Evolutionary conservation across 257 asterid genomes (phyloP).

Genomic region (Lantana camara): DNA sequence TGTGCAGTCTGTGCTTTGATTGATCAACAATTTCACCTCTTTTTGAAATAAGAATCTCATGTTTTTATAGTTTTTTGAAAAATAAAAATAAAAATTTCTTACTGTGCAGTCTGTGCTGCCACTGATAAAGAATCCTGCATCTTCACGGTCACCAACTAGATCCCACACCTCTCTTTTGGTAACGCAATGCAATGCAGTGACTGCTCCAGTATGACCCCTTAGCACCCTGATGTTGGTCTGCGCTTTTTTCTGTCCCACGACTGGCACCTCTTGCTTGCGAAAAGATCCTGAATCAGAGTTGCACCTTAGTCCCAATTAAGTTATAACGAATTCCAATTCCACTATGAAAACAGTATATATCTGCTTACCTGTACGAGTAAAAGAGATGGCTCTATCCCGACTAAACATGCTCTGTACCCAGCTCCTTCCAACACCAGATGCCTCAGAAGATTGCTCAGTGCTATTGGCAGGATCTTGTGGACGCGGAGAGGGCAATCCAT

Average conservation of each 20-base stretch:
- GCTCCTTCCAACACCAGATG: conserved; percentile 88
- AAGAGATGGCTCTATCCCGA: conserved; percentile 79
- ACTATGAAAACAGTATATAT: neutral
- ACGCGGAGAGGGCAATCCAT: conserved; percentile 86
- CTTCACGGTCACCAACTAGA: conserved; percentile 91
- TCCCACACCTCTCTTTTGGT: conserved; percentile 97
- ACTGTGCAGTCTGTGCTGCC: conserved; percentile 97
- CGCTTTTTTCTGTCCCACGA: conserved; percentile 77
- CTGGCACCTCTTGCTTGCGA: conserved; percentile 61
- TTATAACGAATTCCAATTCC: neutral
- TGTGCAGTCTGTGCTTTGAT: conserved; percentile 95
- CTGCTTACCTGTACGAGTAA: conserved; percentile 69
- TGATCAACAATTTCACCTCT: conserved; percentile 90
- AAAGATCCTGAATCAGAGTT: conserved; percentile 51
- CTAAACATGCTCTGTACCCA: conserved; percentile 99
- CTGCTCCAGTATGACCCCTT: conserved; percentile 92
- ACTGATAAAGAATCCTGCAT: conserved; percentile 91
- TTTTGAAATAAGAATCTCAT: too few species aligned
- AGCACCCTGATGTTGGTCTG: conserved; percentile 83
- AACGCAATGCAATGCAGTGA: conserved; percentile 90
- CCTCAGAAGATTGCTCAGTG: conserved; percentile 79
- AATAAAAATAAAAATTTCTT: too few species aligned
- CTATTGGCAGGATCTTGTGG: conserved; percentile 68
- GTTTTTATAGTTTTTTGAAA: too few species aligned
- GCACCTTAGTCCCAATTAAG: conserved; percentile 26